Conservation (phyloP, 1,284 basidiomycete species). For the Ceratobasidium sp. region DNA sequence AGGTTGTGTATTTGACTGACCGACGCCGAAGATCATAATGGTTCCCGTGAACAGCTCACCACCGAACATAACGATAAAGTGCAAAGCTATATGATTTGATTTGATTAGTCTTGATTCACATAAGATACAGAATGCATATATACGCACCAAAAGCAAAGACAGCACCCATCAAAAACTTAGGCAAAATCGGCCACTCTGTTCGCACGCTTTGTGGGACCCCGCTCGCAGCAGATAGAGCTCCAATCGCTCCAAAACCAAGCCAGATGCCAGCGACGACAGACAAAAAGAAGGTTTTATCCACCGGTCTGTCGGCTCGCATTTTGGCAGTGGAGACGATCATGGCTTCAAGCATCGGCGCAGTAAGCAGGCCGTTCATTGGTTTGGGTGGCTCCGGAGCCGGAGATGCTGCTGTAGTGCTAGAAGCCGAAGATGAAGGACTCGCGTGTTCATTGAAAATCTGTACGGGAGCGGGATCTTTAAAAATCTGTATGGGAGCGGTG, state of each 20-base stretch:
- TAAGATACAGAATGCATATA: constrained; percentile 8
- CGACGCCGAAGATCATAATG: constrained; percentile 51
- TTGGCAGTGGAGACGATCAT: constrained; percentile 26
- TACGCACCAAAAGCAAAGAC: constrained; percentile 50
- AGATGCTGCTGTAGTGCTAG: background rate
- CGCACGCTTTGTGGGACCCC: constrained; percentile 50
- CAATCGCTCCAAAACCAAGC: constrained; percentile 49
- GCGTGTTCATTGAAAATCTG: no score
- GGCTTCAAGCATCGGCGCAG: constrained; percentile 17
- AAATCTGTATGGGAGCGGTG: background rate
- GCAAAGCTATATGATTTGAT: constrained; percentile 4
- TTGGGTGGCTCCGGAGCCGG: constrained; percentile 1
- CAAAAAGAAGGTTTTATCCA: constrained; percentile 42
- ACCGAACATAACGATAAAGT: constrained; percentile 47
- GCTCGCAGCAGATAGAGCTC: constrained; percentile 48
- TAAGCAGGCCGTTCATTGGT: constrained; percentile 15
- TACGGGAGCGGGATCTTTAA: background rate
- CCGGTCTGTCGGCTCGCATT: constrained; percentile 17
- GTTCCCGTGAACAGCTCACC: constrained; percentile 52
- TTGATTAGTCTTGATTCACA: background rate
- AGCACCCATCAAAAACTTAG: constrained; percentile 49
- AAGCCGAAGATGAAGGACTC: background rate
- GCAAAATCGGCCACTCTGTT: constrained; percentile 51
- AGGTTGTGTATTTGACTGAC: constrained; percentile 38
- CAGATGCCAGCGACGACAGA: constrained; percentile 48